These are phyloP conservation scores for Paecilomyces sp. DNA, from an alignment of 2,329 filamentous ascomycete species.

Conservation along the genomic window DNA sequence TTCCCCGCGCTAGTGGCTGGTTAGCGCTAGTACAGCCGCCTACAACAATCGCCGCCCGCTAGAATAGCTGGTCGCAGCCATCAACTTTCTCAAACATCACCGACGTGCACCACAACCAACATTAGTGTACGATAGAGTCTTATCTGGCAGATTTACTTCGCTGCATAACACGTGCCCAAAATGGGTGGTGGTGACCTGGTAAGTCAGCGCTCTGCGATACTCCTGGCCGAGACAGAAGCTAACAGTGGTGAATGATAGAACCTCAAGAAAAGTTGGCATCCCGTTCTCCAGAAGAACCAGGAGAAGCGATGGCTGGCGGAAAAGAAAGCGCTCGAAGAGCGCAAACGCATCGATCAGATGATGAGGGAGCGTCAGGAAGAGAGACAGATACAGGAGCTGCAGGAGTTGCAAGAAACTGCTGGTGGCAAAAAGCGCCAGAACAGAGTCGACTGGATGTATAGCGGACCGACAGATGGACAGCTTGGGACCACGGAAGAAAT, in stretches of 20 bases:
- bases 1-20: constrained; percentile 7
- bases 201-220: constrained; percentile 2
- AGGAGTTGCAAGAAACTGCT: constrained; percentile 79
- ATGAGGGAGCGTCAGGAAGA: constrained; percentile 93
- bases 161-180: constrained; percentile 30
- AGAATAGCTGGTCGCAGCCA: not conserved
- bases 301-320: constrained; percentile 85
- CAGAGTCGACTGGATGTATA: constrained; percentile 98
- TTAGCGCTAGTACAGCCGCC: not conserved
- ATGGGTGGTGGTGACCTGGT: constrained; percentile 91
- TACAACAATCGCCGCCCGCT: not conserved
- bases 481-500: constrained; percentile 77
- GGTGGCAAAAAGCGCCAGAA: constrained; percentile 74
- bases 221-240: not conserved
- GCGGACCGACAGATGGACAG: constrained; percentile 66
- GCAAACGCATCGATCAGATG: constrained; percentile 86
- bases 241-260: constrained; percentile 1
- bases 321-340: constrained; percentile 84
- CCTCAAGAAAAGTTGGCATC: constrained; percentile 70
- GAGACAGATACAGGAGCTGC: constrained; percentile 82
- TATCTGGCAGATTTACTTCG: not conserved
- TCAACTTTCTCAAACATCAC: not conserved
- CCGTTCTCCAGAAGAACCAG: constrained; percentile 83
- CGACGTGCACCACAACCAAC: not conserved
- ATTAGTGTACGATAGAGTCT: not conserved